These are phyloP conservation scores for Dittrichia graveolens DNA, from an alignment of 129 eudicot genomes.

Conservation along the genomic window DNA sequence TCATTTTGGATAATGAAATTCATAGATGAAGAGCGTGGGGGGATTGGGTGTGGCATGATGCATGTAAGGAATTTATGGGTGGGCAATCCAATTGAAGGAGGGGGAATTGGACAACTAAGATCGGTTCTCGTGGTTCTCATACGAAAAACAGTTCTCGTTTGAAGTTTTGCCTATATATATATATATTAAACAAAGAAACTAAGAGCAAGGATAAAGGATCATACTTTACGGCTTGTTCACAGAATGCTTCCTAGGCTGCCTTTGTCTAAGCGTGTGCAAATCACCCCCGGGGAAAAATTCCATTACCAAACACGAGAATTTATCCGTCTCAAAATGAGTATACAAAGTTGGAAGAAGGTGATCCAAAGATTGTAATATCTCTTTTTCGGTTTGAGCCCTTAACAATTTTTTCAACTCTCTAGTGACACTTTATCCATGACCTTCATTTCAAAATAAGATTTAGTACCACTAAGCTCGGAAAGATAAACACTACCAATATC, in stretches of 20 bases:
- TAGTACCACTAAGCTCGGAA: slow-evolving; percentile 69
- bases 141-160: too few species aligned
- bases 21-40: too few species aligned
- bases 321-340: slow-evolving; percentile 77
- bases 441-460: slow-evolving; percentile 77
- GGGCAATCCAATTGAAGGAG: too few species aligned
- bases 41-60: too few species aligned
- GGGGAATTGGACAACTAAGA: too few species aligned
- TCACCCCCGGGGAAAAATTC: slow-evolving; percentile 88
- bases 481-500: slow-evolving; percentile 87
- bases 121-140: too few species aligned
- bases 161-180: too few species aligned
- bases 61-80: too few species aligned
- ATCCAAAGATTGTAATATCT: slow-evolving; percentile 70
- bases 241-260: slow-evolving; percentile 74
- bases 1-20: too few species aligned
- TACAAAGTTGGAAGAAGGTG: slow-evolving; percentile 81
- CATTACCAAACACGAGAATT: slow-evolving; percentile 82
- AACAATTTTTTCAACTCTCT: slow-evolving; percentile 66
- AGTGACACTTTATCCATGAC: slow-evolving; percentile 74
- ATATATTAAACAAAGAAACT: neutral
- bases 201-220: slow-evolving; percentile 28
- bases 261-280: slow-evolving; percentile 71
- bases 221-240: slow-evolving; percentile 87
- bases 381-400: slow-evolving; percentile 76